Conservation (phyloP, 2,329 filamentous ascomycete species). For the Tolypocladium album region DNA sequence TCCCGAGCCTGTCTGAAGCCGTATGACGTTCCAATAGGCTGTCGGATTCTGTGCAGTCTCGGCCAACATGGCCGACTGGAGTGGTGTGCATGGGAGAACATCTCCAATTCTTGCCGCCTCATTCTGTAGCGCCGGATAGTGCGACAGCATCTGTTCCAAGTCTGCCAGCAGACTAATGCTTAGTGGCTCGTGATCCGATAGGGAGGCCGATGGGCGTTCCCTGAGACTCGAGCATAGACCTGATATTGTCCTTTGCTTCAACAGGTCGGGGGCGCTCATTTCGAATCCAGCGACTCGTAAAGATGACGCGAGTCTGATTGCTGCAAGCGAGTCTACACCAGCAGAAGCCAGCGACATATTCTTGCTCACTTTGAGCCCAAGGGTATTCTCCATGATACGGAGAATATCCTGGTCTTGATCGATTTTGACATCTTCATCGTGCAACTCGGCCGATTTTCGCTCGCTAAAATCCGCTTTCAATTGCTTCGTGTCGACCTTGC, state of each 20-base stretch:
- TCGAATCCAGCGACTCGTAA: conserved; percentile 47
- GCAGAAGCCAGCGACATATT: conserved; percentile 35
- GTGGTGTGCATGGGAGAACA: conserved; percentile 54
- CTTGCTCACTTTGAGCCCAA: conserved; percentile 25
- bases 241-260: conserved; percentile 40
- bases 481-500: conserved; percentile 65
- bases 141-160: conserved; percentile 7
- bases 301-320: conserved; percentile 45
- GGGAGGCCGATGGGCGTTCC: not conserved
- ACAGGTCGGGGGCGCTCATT: conserved; percentile 48
- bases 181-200: not conserved
- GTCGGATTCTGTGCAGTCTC: conserved; percentile 52
- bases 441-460: conserved; percentile 5
- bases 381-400: conserved; percentile 25
- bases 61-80: conserved; percentile 71
- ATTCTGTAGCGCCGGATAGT: conserved; percentile 6
- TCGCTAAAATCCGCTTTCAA: conserved; percentile 41
- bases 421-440: not conserved
- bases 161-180: conserved; percentile 9
- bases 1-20: conserved; percentile 42
- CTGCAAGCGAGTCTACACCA: conserved; percentile 53
- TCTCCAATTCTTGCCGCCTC: conserved; percentile 21
- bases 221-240: conserved; percentile 12
- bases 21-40: conserved; percentile 71
- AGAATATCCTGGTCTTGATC: conserved; percentile 21